Evolutionary conservation across 768 basidiomycete species (phyloP), one percentile per base, ranked within the genome.

Genomic region (Naganishia kalamii): DNA sequence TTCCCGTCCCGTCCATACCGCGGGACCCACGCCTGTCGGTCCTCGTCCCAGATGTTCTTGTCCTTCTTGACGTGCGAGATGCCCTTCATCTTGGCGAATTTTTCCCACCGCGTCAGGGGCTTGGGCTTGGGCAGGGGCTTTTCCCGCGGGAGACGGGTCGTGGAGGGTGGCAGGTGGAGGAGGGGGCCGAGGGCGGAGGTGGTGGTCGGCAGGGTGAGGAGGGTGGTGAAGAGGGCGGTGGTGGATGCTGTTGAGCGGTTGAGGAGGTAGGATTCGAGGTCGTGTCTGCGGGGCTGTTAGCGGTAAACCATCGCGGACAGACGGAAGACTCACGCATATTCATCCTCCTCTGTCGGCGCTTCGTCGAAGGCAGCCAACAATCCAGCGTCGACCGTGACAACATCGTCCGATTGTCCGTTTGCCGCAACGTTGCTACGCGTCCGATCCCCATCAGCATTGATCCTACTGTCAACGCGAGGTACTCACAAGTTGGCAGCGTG

Each of bases 101-200:
- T 82, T 81, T 98, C 90, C 96, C 96, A 99, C 78, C 96, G 98
- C 7, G 94, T 98, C 35, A 83, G 85, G 10, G 88, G 87, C 79
- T 94, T 96, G 2, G 89, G 88, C 72, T 92, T 93, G 0, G 93
- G 96, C 2, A 98, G 81, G 0, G 89, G 90, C 76, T 99, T 98
- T 32, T 92, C 84, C 25, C 96, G 85, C 0, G 96, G 96, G 0
- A 98, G 84, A 35, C 52, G 63, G 43, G 52, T 57, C 41, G 41
- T 46, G 29, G 88, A 89, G 1, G 82, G 84, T 2, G 90, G 88
- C 3, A 96, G 87, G 63, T 85, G 82, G 0, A 88, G 90, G 52
- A 91, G 81, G 0, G 90, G 90, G 0, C 93, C 93, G 17, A 71
- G 68, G 30, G 65, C 35, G 19, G 74, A 61, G 66, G 90, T 88